Conservation (phyloP, 305 asterid species). For the Solanum hybrid region DNA sequence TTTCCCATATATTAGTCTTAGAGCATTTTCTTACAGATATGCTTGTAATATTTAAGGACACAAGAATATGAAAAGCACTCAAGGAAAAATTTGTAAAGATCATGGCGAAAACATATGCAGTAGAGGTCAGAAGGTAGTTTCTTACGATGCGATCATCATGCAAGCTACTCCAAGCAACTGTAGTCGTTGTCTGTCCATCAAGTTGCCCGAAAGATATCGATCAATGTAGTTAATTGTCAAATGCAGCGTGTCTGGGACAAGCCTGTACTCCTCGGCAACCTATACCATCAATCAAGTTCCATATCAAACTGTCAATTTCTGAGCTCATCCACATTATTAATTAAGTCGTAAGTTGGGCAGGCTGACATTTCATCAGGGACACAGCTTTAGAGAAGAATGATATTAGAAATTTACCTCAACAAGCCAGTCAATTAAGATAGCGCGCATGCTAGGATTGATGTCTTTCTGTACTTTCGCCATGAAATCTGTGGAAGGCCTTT, state of each 20-base stretch:
- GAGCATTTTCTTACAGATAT: neutral
- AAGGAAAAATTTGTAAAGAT: neutral
- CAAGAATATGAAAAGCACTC: neutral
- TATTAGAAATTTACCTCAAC: slow-evolving; percentile 22
- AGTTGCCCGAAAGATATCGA: slow-evolving; percentile 36
- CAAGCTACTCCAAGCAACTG: slow-evolving; percentile 39
- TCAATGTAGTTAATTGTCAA: slow-evolving; percentile 43
- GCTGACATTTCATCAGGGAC: neutral
- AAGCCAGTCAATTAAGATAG: slow-evolving; percentile 39
- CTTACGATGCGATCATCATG: slow-evolving; percentile 54
- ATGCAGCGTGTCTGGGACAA: slow-evolving; percentile 37
- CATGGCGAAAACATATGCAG: neutral
- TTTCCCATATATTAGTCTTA: neutral
- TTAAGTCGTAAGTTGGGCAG: neutral
- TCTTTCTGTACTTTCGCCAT: slow-evolving; percentile 36
- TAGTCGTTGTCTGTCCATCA: slow-evolving; percentile 31
- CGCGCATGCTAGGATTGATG: slow-evolving; percentile 38
- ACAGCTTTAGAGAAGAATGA: neutral
- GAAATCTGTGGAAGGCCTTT: slow-evolving; percentile 42
- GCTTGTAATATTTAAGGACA: neutral
- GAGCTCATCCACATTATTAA: neutral
- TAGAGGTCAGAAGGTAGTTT: neutral
- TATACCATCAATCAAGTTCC: neutral
- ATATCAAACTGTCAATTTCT: neutral
- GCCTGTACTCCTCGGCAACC: slow-evolving; percentile 42